Percentiles rank a stretch among this genome's conserved stretches.
phyloP scores from a whole-genome alignment of 2,329 filamentous ascomycete genomes.

The Colletotrichum paranaense region DNA sequence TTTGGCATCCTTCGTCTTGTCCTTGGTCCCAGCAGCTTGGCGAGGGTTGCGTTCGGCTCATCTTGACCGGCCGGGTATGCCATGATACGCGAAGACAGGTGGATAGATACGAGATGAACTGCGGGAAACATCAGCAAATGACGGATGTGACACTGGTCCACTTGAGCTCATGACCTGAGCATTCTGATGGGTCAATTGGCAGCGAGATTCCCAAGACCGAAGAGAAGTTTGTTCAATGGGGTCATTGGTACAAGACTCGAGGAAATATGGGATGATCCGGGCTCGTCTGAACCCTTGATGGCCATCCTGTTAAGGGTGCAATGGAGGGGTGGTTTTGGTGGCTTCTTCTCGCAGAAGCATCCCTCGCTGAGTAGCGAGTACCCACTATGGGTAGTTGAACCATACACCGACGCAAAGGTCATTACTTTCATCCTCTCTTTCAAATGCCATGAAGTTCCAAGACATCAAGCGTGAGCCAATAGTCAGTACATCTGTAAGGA shows the following conservation, averaged over 20 bases:
- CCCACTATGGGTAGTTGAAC: neutral
- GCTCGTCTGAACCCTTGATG: neutral
- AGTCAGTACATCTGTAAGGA: no score
- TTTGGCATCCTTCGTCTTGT: neutral
- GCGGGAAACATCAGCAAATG: neutral
- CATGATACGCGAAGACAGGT: neutral
- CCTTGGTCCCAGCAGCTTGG: conserved; percentile 6
- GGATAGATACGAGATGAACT: conserved; percentile 29
- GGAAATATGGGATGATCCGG: neutral
- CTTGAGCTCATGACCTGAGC: neutral
- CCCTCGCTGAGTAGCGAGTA: neutral
- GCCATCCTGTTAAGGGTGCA: neutral
- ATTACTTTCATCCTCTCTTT: neutral
- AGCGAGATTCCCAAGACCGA: conserved; percentile 9
- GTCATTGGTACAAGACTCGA: neutral
- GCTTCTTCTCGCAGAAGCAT: neutral
- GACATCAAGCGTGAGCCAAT: no score
- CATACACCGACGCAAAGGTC: neutral
- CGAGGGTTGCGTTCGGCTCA: conserved; percentile 1
- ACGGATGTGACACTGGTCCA: conserved; percentile 22
- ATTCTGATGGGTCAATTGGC: conserved; percentile 17
- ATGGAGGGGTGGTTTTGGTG: neutral
- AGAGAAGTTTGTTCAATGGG: neutral
- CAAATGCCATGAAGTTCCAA: no score
- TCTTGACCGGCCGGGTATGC: conserved; percentile 3